A percentile compares a stretch with the other conserved stretches of the same genome.
phyloP scores from a whole-genome alignment of 257 asterid species.

The Mitragyna speciosa region DNA sequence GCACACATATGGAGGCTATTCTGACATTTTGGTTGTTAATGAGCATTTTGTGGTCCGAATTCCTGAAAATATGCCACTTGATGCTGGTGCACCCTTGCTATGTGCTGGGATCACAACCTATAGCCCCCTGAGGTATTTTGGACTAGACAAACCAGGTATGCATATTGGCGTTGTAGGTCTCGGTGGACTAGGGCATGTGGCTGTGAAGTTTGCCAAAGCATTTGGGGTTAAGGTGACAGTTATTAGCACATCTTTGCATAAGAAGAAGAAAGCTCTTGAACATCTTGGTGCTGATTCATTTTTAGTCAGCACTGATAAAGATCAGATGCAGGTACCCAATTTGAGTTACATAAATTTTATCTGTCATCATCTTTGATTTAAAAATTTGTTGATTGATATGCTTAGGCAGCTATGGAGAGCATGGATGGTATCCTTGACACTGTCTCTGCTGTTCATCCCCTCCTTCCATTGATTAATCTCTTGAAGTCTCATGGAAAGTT shows the following conservation, averaged over 20 bases:
- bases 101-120: constrained; percentile 64
- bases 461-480: constrained; percentile 24
- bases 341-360: neutral
- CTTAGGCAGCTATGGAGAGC: constrained; percentile 15
- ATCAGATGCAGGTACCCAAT: constrained; percentile 45
- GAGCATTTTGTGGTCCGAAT: constrained; percentile 50
- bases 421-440: constrained; percentile 36
- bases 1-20: constrained; percentile 46
- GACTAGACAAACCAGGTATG: constrained; percentile 53
- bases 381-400: neutral
- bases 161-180: constrained; percentile 55
- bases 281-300: constrained; percentile 52
- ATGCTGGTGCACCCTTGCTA: constrained; percentile 56
- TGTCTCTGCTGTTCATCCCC: constrained; percentile 33
- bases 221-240: constrained; percentile 51
- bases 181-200: constrained; percentile 62
- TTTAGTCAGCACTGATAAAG: constrained; percentile 40
- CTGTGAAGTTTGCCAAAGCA: constrained; percentile 65
- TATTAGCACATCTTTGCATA: constrained; percentile 42
- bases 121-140: constrained; percentile 49
- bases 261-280: constrained; percentile 50
- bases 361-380: neutral
- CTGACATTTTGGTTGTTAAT: constrained; percentile 41
- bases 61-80: constrained; percentile 57
- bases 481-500: constrained; percentile 36